phyloP scores from a whole-genome alignment of 2,329 filamentous ascomycete genomes.

The Clarireedia sp. region DNA sequence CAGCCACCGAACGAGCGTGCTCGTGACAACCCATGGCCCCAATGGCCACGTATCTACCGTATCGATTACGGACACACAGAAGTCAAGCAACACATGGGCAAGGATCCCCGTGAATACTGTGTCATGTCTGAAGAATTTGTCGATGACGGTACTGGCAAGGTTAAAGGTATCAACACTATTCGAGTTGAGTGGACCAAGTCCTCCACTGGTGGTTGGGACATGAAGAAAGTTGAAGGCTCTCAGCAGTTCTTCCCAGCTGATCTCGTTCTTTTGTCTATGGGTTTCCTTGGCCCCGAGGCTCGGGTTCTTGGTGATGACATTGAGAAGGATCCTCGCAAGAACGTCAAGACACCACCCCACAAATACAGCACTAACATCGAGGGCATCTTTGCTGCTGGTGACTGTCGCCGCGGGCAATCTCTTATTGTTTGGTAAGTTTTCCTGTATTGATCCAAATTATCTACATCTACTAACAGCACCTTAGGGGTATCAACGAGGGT shows the following conservation, averaged over 20 bases:
- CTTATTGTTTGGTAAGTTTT: conserved; percentile 82
- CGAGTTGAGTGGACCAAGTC: conserved; percentile 95
- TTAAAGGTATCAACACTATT: conserved; percentile 93
- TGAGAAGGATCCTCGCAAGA: conserved; percentile 88
- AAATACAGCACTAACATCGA: conserved; percentile 83
- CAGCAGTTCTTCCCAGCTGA: conserved; percentile 96
- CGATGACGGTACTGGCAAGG: conserved; percentile 75
- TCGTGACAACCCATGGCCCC: conserved; percentile 93
- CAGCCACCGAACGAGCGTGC: conserved; percentile 88
- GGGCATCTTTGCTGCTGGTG: conserved; percentile 88
- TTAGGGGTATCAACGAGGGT: conserved; percentile 91
- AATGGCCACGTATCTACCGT: conserved; percentile 96
- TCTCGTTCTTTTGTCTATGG: conserved; percentile 90
- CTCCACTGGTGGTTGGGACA: conserved; percentile 86
- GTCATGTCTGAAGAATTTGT: conserved; percentile 98
- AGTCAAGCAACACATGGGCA: conserved; percentile 92
- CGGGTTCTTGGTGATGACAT: conserved; percentile 80
- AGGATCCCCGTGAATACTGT: conserved; percentile 93
- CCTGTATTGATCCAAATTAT: neutral
- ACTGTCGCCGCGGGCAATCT: conserved; percentile 90
- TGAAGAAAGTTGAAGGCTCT: conserved; percentile 92
- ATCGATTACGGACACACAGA: conserved; percentile 97
- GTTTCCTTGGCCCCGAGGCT: conserved; percentile 89
- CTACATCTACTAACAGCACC: conserved; percentile 30
- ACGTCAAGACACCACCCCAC: conserved; percentile 85